Evolutionary conservation across 139 green algal species (phyloP).

Genomic region (Pedinophyceae sp.): DNA sequence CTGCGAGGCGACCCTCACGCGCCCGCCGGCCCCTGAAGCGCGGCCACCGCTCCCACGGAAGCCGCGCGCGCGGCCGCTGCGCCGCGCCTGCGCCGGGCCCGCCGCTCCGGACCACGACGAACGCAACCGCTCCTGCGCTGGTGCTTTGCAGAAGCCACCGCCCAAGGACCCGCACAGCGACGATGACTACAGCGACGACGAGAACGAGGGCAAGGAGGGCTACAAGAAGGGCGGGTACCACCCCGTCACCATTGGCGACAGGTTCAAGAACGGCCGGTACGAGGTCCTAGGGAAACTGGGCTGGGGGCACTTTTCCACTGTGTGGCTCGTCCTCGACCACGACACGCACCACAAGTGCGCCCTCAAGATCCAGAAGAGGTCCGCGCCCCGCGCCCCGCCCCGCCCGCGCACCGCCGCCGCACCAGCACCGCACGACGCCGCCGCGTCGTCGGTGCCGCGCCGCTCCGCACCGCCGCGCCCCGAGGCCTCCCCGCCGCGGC

Average conservation of each 20-base stretch:
- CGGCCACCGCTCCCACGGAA: too few species aligned
- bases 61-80: too few species aligned
- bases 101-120: background rate
- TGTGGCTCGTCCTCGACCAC: slow-evolving; percentile 78
- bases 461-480: too few species aligned
- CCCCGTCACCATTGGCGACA: slow-evolving; percentile 48
- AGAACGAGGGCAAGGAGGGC: slow-evolving; percentile 45
- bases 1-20: too few species aligned
- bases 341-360: slow-evolving; percentile 21
- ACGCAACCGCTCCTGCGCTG: background rate
- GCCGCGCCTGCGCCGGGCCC: too few species aligned
- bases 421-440: too few species aligned
- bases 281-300: slow-evolving; percentile 84
- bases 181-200: slow-evolving; percentile 20
- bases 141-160: background rate
- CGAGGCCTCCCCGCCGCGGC: too few species aligned
- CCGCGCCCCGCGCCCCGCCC: too few species aligned
- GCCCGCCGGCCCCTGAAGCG: too few species aligned
- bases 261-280: slow-evolving; percentile 77
- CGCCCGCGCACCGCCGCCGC: too few species aligned
- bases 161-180: background rate
- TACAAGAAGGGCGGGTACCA: slow-evolving; percentile 33
- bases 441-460: too few species aligned
- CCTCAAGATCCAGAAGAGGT: slow-evolving; percentile 32
- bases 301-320: slow-evolving; percentile 98